These are phyloP conservation scores for Hymenoscyphus fraxineus DNA, from an alignment of 2,329 filamentous ascomycete genomes.

Conservation along the genomic window DNA sequence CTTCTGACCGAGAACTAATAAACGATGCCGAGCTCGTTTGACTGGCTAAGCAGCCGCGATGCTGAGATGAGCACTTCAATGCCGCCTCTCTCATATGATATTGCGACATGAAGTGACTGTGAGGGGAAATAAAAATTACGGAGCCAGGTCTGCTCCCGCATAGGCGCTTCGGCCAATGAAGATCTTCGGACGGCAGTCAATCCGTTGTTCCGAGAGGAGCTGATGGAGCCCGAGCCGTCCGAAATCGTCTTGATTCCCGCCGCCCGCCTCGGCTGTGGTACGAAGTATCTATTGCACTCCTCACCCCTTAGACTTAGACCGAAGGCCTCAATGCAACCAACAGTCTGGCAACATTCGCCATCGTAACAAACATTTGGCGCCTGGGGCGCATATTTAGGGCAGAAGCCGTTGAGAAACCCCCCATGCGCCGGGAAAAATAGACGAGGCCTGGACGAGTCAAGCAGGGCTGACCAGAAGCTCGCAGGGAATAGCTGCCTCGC, in stretches of 20 bases:
- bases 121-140: background rate
- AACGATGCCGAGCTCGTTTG: background rate
- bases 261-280: background rate
- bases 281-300: too few relatives aligned
- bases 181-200: background rate
- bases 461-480: background rate
- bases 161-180: background rate
- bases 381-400: constrained; percentile 17
- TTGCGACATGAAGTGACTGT: background rate
- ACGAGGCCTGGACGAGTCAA: background rate
- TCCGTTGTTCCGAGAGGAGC: background rate
- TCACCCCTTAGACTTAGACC: background rate
- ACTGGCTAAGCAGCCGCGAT: background rate
- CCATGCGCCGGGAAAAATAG: background rate
- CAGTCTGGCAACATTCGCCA: background rate
- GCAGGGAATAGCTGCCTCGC: background rate
- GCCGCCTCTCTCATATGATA: background rate
- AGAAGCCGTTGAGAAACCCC: background rate
- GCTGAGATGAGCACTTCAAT: background rate
- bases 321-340: background rate
- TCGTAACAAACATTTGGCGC: constrained; percentile 12
- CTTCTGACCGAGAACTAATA: background rate
- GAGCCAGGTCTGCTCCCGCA: background rate
- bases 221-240: background rate
- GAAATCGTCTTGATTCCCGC: background rate